Conservation (phyloP, 768 basidiomycete genomes). For the Podaxis carcinomalis region DNA sequence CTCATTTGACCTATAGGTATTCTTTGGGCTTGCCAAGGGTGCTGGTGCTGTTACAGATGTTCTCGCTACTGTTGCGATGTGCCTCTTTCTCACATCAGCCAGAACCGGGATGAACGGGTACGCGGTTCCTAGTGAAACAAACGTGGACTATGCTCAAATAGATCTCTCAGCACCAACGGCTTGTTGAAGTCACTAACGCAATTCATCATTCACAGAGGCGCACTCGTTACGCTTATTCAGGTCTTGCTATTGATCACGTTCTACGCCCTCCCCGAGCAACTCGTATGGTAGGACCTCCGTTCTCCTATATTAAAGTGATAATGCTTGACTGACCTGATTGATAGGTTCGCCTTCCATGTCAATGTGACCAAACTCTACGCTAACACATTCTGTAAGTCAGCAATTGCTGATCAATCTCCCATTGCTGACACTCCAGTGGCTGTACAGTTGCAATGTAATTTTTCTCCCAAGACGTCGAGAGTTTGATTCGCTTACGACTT, state of each 20-base stretch:
- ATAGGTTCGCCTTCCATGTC: conserved; percentile 43
- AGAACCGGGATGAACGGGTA: conserved; percentile 36
- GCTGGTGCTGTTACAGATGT: conserved; percentile 40
- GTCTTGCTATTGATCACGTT: conserved; percentile 36
- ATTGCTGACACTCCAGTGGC: background rate
- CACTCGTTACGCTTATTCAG: conserved; percentile 41
- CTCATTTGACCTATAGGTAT: conserved; percentile 24
- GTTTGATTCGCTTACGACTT: background rate
- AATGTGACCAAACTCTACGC: conserved; percentile 46
- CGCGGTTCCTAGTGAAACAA: conserved; percentile 7
- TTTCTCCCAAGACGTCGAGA: background rate
- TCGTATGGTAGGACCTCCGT: conserved; percentile 31
- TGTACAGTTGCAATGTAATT: conserved; percentile 30
- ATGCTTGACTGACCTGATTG: background rate
- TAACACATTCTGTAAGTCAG: conserved; percentile 45
- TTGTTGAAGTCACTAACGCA: conserved; percentile 35
- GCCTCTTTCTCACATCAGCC: conserved; percentile 30
- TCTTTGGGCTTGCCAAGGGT: conserved; percentile 41
- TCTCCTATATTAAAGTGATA: background rate
- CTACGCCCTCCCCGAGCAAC: conserved; percentile 28
- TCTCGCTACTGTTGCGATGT: conserved; percentile 41
- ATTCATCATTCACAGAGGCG: conserved; percentile 38
- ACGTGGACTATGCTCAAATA: background rate
- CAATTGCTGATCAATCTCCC: background rate
- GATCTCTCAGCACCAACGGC: conserved; percentile 29